Evolutionary conservation across 371 early-diverging fungal genomes (phyloP).

Genomic region (Mucor ambiguus): DNA sequence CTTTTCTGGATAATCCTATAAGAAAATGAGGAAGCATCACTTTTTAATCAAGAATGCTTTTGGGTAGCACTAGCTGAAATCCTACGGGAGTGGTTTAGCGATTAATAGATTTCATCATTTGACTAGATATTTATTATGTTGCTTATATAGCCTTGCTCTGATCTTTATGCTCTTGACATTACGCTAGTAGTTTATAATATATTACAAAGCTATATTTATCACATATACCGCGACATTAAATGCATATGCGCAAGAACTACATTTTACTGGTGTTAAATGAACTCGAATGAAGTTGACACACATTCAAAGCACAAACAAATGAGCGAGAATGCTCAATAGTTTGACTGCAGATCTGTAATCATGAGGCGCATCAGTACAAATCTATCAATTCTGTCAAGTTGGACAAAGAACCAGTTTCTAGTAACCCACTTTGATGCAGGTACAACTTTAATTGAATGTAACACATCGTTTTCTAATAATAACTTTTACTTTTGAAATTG

Average conservation of each 20-base stretch:
- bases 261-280: not conserved
- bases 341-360: not conserved
- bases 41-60: not conserved
- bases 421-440: not conserved
- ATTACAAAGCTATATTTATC: too few species aligned
- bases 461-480: not conserved
- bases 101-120: not conserved
- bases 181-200: not conserved
- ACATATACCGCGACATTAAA: too few species aligned
- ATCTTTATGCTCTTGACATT: not conserved
- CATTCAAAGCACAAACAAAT: not conserved
- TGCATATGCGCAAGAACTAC: not conserved
- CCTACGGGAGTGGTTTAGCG: not conserved
- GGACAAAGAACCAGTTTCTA: not conserved
- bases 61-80: not conserved
- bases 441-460: not conserved
- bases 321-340: not conserved
- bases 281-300: too few species aligned
- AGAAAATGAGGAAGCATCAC: slow-evolving; percentile 1
- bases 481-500: not conserved
- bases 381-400: not conserved
- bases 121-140: not conserved
- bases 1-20: not conserved
- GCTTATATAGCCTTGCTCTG: not conserved
- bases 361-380: not conserved